Evolutionary conservation across 2,329 filamentous ascomycete genomes (phyloP).

Genomic region (Claviceps sp.): DNA sequence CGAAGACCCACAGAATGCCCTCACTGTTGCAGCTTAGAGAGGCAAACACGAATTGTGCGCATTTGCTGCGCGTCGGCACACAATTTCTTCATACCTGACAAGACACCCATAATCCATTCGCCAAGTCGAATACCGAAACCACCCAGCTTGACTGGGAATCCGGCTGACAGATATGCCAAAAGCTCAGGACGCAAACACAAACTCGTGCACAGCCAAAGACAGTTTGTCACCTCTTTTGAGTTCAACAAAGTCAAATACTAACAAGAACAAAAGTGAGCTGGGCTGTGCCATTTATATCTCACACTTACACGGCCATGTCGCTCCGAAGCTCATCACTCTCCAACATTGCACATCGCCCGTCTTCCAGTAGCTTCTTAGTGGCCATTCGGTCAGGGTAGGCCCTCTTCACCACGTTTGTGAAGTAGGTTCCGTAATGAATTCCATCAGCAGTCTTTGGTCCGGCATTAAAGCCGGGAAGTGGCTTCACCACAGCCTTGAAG

Average conservation of each 20-base stretch:
- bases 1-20: too few species aligned
- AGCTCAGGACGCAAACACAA: neutral
- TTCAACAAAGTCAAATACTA: neutral
- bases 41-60: too few species aligned
- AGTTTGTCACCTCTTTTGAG: neutral
- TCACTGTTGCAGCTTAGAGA: too few species aligned
- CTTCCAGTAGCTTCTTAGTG: constrained; percentile 22
- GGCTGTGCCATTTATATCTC: neutral
- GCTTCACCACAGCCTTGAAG: constrained; percentile 30
- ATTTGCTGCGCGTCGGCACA: too few species aligned
- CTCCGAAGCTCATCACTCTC: constrained; percentile 12
- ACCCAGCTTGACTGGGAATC: neutral
- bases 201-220: neutral
- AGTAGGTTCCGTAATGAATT: constrained; percentile 38
- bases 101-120: neutral
- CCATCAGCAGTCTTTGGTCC: constrained; percentile 20
- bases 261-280: neutral
- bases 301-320: constrained; percentile 5
- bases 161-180: neutral
- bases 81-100: neutral
- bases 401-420: constrained; percentile 36
- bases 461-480: constrained; percentile 24
- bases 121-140: neutral
- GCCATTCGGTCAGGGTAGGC: constrained; percentile 35
- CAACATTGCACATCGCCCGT: constrained; percentile 15